Base-by-base conservation (phyloP, 2,329 filamentous ascomycete species). In the Mycosphaerella sp. region DNA sequence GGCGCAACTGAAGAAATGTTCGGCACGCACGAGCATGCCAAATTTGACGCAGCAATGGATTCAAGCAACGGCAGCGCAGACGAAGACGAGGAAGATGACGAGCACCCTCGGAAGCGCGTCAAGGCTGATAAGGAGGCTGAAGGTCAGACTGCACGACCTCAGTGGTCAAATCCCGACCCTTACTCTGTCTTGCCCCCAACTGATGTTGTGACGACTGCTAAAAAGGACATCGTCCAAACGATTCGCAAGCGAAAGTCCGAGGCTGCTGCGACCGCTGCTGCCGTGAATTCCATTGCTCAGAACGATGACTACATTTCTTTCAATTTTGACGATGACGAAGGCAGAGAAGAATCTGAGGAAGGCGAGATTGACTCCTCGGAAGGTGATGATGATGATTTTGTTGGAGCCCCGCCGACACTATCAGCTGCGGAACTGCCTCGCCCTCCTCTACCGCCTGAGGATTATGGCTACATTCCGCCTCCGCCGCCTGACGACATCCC, bases 101-200 rank as follows among this genome's bases (percentile, higher is more conserved):
- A 62, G 9, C 57, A 51, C 9, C 58, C 63, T 12, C 58, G 59
- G 21, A 69, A 68, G 55, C 64, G 67, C 25, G 53, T 53, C 30
- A 67, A 64, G 46, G 54, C 50, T 32, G 64, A 53, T 17, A 50
- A 41, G 13, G 59, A 70, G 39, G 66, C 64, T n/a, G 30, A 32
- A 16, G 65, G 51, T 10, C 54, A 48, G 16, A 55, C 70, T 37
- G 64, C 65, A 6, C 66, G 67, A 4, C 89, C 89, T 2, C 89
- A 86, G 68, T 97, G 91, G 91, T 95, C 89, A 4, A 97, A 97
- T 61, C 90, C 91, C 3, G 91, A 97, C 66, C 89, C 90, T 0
- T 96, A 97, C 69, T 95, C 88, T 5, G 86, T 82, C 2, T 75
- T 95, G 8, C 91, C 91, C 7, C 89, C 89, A 6, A 80, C 84